Evolutionary conservation across 306 rosid species (phyloP).

Genomic region (Vigna unguiculata): DNA sequence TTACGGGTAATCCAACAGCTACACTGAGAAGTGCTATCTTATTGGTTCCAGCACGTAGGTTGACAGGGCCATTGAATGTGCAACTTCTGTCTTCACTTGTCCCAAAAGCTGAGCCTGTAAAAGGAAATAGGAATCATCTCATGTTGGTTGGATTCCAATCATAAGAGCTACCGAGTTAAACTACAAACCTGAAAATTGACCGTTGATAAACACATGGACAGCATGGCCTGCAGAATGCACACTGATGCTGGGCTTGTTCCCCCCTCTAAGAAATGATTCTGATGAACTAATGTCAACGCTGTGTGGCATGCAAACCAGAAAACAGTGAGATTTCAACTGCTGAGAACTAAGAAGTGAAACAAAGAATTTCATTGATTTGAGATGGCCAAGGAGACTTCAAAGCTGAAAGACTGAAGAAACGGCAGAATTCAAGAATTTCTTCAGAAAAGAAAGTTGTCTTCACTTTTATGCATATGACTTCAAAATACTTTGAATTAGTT

Average conservation of each 20-base stretch:
- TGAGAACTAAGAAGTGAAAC: not conserved
- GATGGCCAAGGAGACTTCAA: not conserved
- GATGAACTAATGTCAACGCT: constrained; percentile 80
- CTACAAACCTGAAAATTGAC: constrained; percentile 76
- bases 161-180: constrained; percentile 29
- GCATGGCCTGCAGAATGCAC: constrained; percentile 90
- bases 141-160: constrained; percentile 19
- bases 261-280: constrained; percentile 76
- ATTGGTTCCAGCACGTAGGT: constrained; percentile 76
- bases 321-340: constrained; percentile 8
- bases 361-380: constrained; percentile 2
- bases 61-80: constrained; percentile 70
- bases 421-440: not conserved
- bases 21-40: constrained; percentile 86
- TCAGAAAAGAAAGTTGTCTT: no score
- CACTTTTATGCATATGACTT: not conserved
- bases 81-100: constrained; percentile 70
- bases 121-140: constrained; percentile 26
- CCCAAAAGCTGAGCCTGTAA: constrained; percentile 88
- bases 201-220: constrained; percentile 86
- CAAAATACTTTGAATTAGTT: not conserved
- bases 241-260: constrained; percentile 67
- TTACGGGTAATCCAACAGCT: constrained; percentile 92
- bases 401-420: not conserved
- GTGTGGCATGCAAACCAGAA: constrained; percentile 47